A percentile compares a stretch with the other conserved stretches of the same genome.
Conservation (phyloP, 2,329 filamentous ascomycete species). For the Aspergillus alliaceus region DNA sequence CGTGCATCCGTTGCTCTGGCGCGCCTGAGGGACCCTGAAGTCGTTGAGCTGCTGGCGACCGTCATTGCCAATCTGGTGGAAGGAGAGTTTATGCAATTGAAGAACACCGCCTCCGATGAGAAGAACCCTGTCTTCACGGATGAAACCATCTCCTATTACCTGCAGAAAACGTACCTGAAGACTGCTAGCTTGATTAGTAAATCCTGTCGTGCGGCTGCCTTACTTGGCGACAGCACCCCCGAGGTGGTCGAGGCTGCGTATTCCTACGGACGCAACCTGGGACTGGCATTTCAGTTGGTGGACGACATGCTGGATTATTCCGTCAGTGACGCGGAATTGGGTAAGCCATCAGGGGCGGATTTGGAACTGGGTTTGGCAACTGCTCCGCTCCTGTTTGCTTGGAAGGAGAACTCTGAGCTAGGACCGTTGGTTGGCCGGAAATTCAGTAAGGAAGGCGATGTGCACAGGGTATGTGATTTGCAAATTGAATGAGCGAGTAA, state of each 20-base stretch:
- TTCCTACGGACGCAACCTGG: constrained; percentile 86
- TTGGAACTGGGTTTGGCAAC: constrained; percentile 91
- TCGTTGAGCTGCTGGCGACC: constrained; percentile 89
- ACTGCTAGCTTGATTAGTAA: constrained; percentile 95
- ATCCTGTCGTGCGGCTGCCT: constrained; percentile 83
- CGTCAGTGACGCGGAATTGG: constrained; percentile 76
- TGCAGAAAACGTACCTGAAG: constrained; percentile 98
- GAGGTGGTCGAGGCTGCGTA: constrained; percentile 90
- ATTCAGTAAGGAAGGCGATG: constrained; percentile 81
- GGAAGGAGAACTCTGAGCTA: constrained; percentile 83
- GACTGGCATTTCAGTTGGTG: constrained; percentile 93
- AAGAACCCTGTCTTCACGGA: constrained; percentile 80
- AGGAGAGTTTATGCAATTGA: constrained; percentile 99
- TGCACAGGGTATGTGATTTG: constrained; percentile 66
- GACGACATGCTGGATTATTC: constrained; percentile 99
- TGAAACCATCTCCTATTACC: constrained; percentile 86
- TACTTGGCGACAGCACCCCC: constrained; percentile 74
- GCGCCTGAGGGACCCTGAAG: constrained; percentile 85
- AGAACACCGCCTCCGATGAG: constrained; percentile 91
- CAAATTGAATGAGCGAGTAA: background rate
- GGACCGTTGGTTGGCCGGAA: constrained; percentile 89
- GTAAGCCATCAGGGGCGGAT: constrained; percentile 93
- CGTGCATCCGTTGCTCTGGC: constrained; percentile 91
- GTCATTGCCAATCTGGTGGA: constrained; percentile 98
- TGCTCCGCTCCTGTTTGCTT: constrained; percentile 90